Conservation (phyloP, 352 stramenopile genomes). For the Phytophthora sansomeana region DNA sequence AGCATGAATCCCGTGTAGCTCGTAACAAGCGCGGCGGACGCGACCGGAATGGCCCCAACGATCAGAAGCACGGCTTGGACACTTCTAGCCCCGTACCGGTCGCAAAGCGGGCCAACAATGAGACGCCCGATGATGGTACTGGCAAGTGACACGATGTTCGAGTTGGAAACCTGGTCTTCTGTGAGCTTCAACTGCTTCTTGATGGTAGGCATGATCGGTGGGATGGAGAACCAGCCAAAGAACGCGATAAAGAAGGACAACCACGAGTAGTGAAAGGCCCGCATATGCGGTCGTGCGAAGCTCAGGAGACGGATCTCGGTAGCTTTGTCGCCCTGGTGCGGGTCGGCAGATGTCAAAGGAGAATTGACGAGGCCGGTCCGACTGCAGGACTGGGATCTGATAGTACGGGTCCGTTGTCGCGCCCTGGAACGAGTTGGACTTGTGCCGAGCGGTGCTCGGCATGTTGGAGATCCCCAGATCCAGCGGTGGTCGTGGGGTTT, state of each 20-base stretch:
- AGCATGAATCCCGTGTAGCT: slow-evolving; percentile 72
- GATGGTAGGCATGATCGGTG: slow-evolving; percentile 56
- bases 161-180: slow-evolving; percentile 87
- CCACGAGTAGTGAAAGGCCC: slow-evolving; percentile 93
- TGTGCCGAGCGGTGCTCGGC: not conserved
- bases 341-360: slow-evolving; percentile 38
- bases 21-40: slow-evolving; percentile 78
- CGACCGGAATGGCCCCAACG: slow-evolving; percentile 80
- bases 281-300: slow-evolving; percentile 90
- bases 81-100: slow-evolving; percentile 90
- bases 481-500: slow-evolving; percentile 18
- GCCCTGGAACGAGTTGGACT: slow-evolving; percentile 12
- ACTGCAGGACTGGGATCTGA: slow-evolving; percentile 23
- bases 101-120: slow-evolving; percentile 90
- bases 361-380: slow-evolving; percentile 12
- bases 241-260: slow-evolving; percentile 94
- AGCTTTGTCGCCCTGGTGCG: slow-evolving; percentile 36
- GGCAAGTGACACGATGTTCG: slow-evolving; percentile 88
- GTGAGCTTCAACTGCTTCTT: slow-evolving; percentile 81
- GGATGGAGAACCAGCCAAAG: slow-evolving; percentile 94
- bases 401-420: slow-evolving; percentile 22
- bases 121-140: slow-evolving; percentile 93
- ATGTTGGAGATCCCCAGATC: slow-evolving; percentile 15
- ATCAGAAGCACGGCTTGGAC: slow-evolving; percentile 79
- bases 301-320: slow-evolving; percentile 78